Evolutionary conservation across 192 early-diverging fungal species (phyloP), one percentile per base, ranked within the genome.

Genomic region (Hyaloraphidium curvatum): DNA sequence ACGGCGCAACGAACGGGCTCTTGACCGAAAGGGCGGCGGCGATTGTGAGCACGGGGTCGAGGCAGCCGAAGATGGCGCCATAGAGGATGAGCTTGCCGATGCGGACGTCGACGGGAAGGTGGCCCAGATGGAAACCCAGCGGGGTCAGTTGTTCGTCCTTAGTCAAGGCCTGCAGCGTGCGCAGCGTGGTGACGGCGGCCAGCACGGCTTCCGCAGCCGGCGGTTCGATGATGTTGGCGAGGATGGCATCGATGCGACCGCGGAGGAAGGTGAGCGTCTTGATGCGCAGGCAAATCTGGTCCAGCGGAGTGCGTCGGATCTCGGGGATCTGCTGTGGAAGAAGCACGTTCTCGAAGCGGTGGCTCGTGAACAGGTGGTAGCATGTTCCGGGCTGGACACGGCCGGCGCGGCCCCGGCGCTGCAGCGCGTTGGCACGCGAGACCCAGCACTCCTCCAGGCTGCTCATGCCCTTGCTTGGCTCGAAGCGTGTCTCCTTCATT

Each of bases 11-110:
- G 51, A 74, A 74, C 16, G 72, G 72, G 22, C 41, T 56, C 39
- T 69, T 68, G 13, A 54, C 50, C 14, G 56, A 60, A 60, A 74
- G 55, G 0, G 59, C 63, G 11, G 72, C 58, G 0, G 72, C 72
- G 52, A 73, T 72, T 1, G 68, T 71, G 28, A 71, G 53, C 3
- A 72, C 60, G 5, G 66, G 61, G 50, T 73, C 71, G 9, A 73
- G 53, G 35, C 66, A 72, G 16, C 62, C 55, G 55, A 73, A 72
- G 23, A 71, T 71, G 50, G 58, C 61, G 9, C 71, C 69, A 55
- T 61, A 66, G n/a, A 67, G 35, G 48, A 67, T 60, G 7, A 67
- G 33, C 43, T 67, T 67, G n/a, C 57, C 58, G 1, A 59, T 59
- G 31, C 50, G 17, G 19, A 60, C n/a, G 31, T 59, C 30, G 5